Percentiles rank a stretch among this genome's conserved stretches.
These are phyloP conservation scores for Entophlyctis helioformis DNA, from an alignment of 192 early-diverging fungal species.

Conservation along the genomic window DNA sequence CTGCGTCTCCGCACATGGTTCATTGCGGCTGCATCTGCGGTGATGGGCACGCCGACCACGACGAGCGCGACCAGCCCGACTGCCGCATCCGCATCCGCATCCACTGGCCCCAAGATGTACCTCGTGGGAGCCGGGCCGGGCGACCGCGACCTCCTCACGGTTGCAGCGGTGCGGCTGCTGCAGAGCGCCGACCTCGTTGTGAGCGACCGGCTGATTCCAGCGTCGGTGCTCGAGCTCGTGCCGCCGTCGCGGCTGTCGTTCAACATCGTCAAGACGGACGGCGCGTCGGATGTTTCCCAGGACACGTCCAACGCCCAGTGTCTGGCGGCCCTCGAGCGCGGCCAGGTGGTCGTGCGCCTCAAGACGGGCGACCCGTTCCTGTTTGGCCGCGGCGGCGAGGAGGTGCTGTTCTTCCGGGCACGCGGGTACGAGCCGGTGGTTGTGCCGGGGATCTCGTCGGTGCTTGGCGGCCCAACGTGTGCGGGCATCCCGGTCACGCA, in stretches of 20 bases:
- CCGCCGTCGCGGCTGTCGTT: slow-evolving; percentile 33
- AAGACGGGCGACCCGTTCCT: slow-evolving; percentile 92
- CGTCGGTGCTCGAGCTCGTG: slow-evolving; percentile 44
- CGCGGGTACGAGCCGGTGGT: slow-evolving; percentile 56
- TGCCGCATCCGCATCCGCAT: too few species aligned
- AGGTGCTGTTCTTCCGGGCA: slow-evolving; percentile 59
- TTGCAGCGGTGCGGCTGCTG: slow-evolving; percentile 22
- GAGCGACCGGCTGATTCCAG: slow-evolving; percentile 43
- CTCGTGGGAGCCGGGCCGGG: slow-evolving; percentile 86
- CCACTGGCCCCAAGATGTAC: slow-evolving; percentile 1
- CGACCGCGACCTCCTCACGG: slow-evolving; percentile 67
- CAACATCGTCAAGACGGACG: slow-evolving; percentile 56
- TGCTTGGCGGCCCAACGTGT: slow-evolving; percentile 60
- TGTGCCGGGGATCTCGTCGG: slow-evolving; percentile 68
- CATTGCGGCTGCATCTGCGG: too few species aligned
- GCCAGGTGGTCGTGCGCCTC: slow-evolving; percentile 65
- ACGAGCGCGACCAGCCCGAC: too few species aligned
- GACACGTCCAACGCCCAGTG: slow-evolving; percentile 63
- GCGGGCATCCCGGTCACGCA: slow-evolving; percentile 77
- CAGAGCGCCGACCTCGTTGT: slow-evolving; percentile 72
- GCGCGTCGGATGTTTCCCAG: slow-evolving; percentile 60
- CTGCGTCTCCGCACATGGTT: too few species aligned
- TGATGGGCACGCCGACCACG: too few species aligned
- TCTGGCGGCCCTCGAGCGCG: slow-evolving; percentile 52
- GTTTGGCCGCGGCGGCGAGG: slow-evolving; percentile 88